Evolutionary conservation across 495 filamentous ascomycete genomes (phyloP), one percentile per base, ranked within the genome.

Genomic region (Penicillium cosmopolitanum): DNA sequence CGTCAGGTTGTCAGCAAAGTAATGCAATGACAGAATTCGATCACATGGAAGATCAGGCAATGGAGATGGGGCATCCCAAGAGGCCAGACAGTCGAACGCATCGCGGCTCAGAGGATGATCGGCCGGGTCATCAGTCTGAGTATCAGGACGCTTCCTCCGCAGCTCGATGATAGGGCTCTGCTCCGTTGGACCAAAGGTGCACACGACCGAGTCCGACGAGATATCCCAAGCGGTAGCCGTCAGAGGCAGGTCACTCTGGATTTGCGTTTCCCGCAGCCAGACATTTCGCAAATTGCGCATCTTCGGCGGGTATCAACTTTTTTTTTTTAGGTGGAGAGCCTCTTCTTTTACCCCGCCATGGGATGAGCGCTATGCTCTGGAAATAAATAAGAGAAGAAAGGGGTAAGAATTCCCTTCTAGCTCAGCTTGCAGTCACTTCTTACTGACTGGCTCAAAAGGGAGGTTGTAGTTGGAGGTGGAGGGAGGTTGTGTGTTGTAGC

Each of bases 241-340:
- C 61, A 93, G 76, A 62, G 80, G 79, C 38, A 84, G 75, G 33
- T 81, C 79, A 50, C 77, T 76, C 69, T 73, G 80, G 69, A 77
- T 75, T 64, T 74, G 73, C 72, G 83, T 81, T 83, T 76, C 79
- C 54, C 76, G 81, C 75, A 78, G 85, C 82, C 76, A 84, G 66
- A 90, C 84, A 74, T 84, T 91, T 73, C 83, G 87, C 54, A 93
- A 77, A 73, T 95, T 95, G 66, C 90, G 87, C 91, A 95, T 95
- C 58, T 72, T 76, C 21, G 57, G 59, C 43, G 53, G 66, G 62
- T 57, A 66, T 61, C 46, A 63, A 56, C 55, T 63, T 66, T 67
- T 69, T 66, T 66, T 64, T 58, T 62, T 31, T 23, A 23, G 28
- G 34, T 60, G 54, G 50, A 31, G 18, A 21, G 16, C 55, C 53